phyloP scores from a whole-genome alignment of 805 yeast genomes.

The Huiozyma naganishii region DNA sequence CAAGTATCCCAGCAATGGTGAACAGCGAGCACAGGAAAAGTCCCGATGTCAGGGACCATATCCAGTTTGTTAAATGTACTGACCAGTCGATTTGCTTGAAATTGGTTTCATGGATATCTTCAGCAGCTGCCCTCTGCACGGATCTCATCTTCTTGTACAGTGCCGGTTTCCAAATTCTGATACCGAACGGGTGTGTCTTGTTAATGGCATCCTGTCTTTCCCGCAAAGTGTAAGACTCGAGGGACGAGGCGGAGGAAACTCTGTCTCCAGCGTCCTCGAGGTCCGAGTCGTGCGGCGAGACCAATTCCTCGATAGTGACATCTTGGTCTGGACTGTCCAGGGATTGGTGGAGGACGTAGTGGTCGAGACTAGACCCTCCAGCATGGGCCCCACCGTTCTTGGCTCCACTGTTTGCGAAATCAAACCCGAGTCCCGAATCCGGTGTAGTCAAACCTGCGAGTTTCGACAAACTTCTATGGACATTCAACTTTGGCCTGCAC shows the following conservation, averaged over 20 bases:
- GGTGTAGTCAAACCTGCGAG: constrained; percentile 2
- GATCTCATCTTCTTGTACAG: constrained; percentile 86
- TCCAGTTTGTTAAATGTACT: constrained; percentile 53
- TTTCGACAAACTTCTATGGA: constrained; percentile 1
- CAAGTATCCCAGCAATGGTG: constrained; percentile 32
- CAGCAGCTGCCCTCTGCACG: constrained; percentile 82
- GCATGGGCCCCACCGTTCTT: neutral
- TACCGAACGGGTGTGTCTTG: constrained; percentile 95
- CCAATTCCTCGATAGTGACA: constrained; percentile 9
- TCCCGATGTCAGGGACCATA: constrained; percentile 75
- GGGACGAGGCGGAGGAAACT: constrained; percentile 31
- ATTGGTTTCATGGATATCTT: constrained; percentile 78
- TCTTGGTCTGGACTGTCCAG: constrained; percentile 6
- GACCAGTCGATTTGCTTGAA: constrained; percentile 45
- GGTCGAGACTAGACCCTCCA: neutral
- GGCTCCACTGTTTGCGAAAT: neutral
- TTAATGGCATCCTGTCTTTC: constrained; percentile 95
- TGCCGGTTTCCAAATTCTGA: constrained; percentile 97
- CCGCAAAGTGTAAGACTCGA: constrained; percentile 77
- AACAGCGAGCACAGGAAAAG: constrained; percentile 40
- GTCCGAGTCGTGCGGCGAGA: constrained; percentile 2
- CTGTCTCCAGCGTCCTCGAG: constrained; percentile 24
- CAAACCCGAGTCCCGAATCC: constrained; percentile 3
- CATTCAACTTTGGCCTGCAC: neutral
- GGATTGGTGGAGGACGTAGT: constrained; percentile 10